Evolutionary conservation across 1,284 basidiomycete genomes (phyloP).

Genomic region (Trametes hirsuta): DNA sequence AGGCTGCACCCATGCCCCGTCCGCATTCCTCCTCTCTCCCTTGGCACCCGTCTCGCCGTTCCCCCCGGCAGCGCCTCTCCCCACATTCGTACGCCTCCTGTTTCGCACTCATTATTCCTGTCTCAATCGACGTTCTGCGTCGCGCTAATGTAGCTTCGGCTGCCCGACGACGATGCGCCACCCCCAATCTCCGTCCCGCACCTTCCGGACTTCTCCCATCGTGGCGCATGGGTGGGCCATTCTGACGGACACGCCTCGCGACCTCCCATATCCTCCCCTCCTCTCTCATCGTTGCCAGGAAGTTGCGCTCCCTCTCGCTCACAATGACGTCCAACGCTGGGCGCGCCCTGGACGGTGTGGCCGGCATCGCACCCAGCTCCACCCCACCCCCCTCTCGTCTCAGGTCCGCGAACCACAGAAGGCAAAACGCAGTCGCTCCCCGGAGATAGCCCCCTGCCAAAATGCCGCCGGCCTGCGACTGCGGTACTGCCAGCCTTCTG

Average conservation of each 20-base stretch:
- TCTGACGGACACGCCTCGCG: not conserved
- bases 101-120: too few relatives aligned
- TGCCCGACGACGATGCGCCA: not conserved
- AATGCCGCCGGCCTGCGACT: not conserved
- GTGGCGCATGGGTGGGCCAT: not conserved
- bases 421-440: not conserved
- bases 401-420: slow-evolving; percentile 1
- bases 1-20: not conserved
- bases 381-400: slow-evolving; percentile 1
- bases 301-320: not conserved
- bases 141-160: not conserved
- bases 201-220: slow-evolving; percentile 3
- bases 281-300: slow-evolving; percentile 4
- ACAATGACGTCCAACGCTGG: not conserved
- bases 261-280: not conserved
- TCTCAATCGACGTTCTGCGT: too few relatives aligned
- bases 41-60: not conserved
- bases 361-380: slow-evolving; percentile 4
- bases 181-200: not conserved
- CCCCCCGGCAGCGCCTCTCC: not conserved
- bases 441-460: not conserved
- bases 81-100: too few relatives aligned
- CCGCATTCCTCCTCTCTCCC: not conserved
- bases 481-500: not conserved
- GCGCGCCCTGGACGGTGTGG: not conserved